Base-by-base conservation (phyloP, 345 rosid genomes). In the Dipteronia sinensis region DNA sequence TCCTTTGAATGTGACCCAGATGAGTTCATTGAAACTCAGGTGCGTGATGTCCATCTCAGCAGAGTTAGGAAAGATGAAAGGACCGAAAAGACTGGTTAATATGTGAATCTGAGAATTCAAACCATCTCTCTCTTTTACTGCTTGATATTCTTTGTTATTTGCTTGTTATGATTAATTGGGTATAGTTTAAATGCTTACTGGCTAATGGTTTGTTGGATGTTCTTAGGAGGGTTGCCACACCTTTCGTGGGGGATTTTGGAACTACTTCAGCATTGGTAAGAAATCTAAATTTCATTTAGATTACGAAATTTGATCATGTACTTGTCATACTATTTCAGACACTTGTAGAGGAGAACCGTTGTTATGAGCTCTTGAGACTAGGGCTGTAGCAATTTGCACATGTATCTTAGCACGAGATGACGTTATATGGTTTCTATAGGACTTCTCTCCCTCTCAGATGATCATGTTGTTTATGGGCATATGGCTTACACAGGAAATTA, bases 231-330 rank as follows among this genome's bases (percentile, higher is more conserved):
- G 92, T 46, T 81, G 81, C 77, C 90, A 86, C 76, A 90, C 93
- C 56, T 91, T 77, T 85, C 93, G 96, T 53, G 96, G 96, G 27
- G 96, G 96, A 47, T 91, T 91, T 83, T 91, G 96, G 96, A 91
- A 91, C 84, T 91, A 91, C 79, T 91, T 91, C 85, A 90, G 96
- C 79, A 83, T 91, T 87, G 96, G 93, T 89, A 87, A 79, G 92
- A 84, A 69, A 42, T 40, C 53, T 10, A 46, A 22, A 27, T 53
- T 10, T 72, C 29, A 12, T 53, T 69, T 29, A 29, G 19, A 65
- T 67, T 69, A 20, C 16, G 19, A 53, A 25, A 65, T 75, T 69
- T 31, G 66, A 59, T 56, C 61, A 31, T 22, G 20, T 53, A 10
- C 9, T 16, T 65, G n/a, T 38, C 15, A 25, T 75, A 16, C 49